Evolutionary conservation across 345 rosid species (phyloP).

Genomic region (Populus tremula): DNA sequence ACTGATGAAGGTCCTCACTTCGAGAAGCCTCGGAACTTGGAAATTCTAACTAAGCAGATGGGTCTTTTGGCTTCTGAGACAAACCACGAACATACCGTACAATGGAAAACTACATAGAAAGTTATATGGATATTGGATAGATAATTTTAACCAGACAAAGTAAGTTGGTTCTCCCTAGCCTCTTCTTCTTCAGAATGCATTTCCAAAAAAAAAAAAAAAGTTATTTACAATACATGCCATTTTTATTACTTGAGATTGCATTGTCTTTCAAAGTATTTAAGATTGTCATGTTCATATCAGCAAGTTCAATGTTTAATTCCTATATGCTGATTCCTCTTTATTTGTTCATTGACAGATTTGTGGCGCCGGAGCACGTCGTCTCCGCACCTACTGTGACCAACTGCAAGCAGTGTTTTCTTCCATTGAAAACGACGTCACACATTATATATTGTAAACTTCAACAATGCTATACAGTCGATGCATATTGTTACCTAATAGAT

Average conservation of each 20-base stretch:
- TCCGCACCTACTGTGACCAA: neutral
- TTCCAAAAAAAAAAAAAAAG: neutral
- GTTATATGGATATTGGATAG: neutral
- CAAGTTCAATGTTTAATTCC: neutral
- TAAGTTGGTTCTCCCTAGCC: neutral
- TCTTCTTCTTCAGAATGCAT: neutral
- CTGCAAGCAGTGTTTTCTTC: neutral
- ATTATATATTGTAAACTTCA: neutral
- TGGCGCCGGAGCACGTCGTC: neutral
- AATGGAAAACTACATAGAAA: neutral
- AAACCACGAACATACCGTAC: neutral
- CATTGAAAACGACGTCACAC: neutral
- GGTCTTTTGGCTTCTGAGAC: constrained; percentile 45
- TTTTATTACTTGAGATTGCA: neutral
- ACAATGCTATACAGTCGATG: neutral
- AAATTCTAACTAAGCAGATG: constrained; percentile 56
- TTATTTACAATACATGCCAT: neutral
- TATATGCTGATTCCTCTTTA: constrained; percentile 2
- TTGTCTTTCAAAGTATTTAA: neutral
- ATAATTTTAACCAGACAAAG: neutral
- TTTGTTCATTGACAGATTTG: neutral
- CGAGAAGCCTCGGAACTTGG: constrained; percentile 44
- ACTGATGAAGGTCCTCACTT: constrained; percentile 27
- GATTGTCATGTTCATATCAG: neutral
- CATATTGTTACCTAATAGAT: neutral